phyloP scores from a whole-genome alignment of 495 filamentous ascomycete species.

The Neurospora pannonica region DNA sequence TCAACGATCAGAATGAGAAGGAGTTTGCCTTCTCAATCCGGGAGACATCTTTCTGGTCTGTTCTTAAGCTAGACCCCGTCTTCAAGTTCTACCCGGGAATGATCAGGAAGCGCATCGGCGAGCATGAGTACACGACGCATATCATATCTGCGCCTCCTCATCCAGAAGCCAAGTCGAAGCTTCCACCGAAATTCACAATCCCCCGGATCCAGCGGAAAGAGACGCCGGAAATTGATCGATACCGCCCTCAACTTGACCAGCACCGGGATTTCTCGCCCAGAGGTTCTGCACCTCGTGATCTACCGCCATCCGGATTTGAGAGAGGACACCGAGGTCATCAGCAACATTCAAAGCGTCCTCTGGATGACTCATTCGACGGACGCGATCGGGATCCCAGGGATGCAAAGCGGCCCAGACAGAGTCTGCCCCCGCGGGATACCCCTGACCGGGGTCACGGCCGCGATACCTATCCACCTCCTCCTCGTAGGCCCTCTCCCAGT shows the following conservation, averaged over 20 bases:
- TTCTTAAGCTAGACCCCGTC: slow-evolving; percentile 36
- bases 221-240: neutral
- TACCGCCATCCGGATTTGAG: neutral
- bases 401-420: slow-evolving; percentile 9
- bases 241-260: neutral
- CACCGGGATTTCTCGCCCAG: neutral
- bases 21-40: slow-evolving; percentile 35
- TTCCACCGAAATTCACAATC: slow-evolving; percentile 16
- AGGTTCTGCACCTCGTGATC: neutral
- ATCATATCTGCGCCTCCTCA: slow-evolving; percentile 13
- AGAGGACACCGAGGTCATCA: neutral
- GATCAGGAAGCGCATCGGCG: slow-evolving; percentile 15
- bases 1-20: slow-evolving; percentile 34
- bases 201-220: slow-evolving; percentile 1
- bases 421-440: neutral
- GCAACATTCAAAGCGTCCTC: slow-evolving; percentile 10
- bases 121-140: slow-evolving; percentile 17
- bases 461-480: neutral
- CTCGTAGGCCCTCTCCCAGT: slow-evolving; percentile 5
- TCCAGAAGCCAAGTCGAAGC: slow-evolving; percentile 13
- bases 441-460: neutral
- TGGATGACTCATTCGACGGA: slow-evolving; percentile 4
- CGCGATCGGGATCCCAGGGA: slow-evolving; percentile 4
- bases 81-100: slow-evolving; percentile 29
- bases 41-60: slow-evolving; percentile 31